Evolutionary conservation across 345 rosid species (phyloP).

Genomic region (Salix brachista): DNA sequence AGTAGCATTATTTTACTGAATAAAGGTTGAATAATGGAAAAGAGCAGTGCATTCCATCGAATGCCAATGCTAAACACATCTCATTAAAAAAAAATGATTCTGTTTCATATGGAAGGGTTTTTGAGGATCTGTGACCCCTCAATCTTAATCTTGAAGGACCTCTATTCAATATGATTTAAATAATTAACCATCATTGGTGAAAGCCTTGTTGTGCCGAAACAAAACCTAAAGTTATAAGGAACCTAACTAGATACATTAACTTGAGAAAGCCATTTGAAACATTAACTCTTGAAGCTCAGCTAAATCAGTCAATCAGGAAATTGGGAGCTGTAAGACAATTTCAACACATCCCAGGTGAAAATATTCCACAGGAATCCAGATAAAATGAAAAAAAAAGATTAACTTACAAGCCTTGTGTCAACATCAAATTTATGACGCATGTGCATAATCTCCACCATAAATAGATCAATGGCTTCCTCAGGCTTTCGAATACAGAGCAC

Average conservation of each 20-base stretch:
- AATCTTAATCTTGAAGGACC: neutral
- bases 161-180: too few relatives aligned
- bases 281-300: too few relatives aligned
- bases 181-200: too few relatives aligned
- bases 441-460: slow-evolving; percentile 99
- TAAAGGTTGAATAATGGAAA: neutral
- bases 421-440: slow-evolving; percentile 98
- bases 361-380: neutral
- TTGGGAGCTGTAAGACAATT: neutral
- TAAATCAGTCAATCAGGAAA: neutral
- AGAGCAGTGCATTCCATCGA: neutral
- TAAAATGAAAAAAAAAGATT: neutral
- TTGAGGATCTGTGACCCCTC: neutral
- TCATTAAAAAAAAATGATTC: neutral
- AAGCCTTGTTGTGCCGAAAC: too few relatives aligned
- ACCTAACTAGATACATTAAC: too few relatives aligned
- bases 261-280: too few relatives aligned
- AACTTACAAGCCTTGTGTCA: slow-evolving; percentile 80
- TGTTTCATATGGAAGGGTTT: neutral
- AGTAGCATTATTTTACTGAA: neutral
- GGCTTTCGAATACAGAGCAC: slow-evolving; percentile 86
- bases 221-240: too few relatives aligned
- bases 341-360: neutral
- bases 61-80: neutral
- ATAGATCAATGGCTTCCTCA: slow-evolving; percentile 83